These are phyloP conservation scores for Westerdykella aurantiaca DNA, from an alignment of 2,329 filamentous ascomycete genomes.

Conservation along the genomic window DNA sequence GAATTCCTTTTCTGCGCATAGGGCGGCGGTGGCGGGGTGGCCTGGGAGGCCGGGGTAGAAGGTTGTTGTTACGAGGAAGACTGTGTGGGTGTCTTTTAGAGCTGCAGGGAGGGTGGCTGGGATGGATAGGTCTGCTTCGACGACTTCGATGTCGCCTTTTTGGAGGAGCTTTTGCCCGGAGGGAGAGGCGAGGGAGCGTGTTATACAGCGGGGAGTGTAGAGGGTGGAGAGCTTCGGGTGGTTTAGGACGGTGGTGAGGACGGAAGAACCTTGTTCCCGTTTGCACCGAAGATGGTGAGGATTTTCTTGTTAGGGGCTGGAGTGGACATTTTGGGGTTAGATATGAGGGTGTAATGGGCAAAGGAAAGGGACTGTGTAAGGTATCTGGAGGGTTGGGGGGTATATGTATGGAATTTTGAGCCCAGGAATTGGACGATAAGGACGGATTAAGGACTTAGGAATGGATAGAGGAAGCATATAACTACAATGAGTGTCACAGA, in stretches of 20 bases:
- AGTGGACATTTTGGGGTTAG: not conserved
- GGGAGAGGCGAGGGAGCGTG: conserved; percentile 44
- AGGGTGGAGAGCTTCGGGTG: conserved; percentile 37
- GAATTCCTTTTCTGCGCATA: conserved; percentile 22
- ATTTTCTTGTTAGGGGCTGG: conserved; percentile 10
- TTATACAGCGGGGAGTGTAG: conserved; percentile 51
- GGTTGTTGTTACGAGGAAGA: conserved; percentile 30
- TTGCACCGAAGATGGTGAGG: conserved; percentile 28
- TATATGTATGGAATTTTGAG: no score
- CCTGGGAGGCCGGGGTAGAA: conserved; percentile 10
- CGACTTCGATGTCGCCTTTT: conserved; percentile 46
- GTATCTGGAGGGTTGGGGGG: no score
- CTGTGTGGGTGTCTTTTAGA: conserved; percentile 14
- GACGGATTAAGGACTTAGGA: no score
- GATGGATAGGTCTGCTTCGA: conserved; percentile 48
- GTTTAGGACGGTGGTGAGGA: conserved; percentile 43
- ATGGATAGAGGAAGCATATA: no score
- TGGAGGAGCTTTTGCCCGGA: conserved; percentile 42
- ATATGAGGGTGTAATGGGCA: not conserved
- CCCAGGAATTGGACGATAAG: no score
- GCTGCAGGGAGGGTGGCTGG: conserved; percentile 16
- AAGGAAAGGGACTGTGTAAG: not conserved
- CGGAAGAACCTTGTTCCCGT: conserved; percentile 50
- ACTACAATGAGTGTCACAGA: no score
- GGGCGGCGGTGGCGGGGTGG: no score